Conservation (phyloP, 1,284 basidiomycete genomes). For the Pseudozyma thailandica region DNA sequence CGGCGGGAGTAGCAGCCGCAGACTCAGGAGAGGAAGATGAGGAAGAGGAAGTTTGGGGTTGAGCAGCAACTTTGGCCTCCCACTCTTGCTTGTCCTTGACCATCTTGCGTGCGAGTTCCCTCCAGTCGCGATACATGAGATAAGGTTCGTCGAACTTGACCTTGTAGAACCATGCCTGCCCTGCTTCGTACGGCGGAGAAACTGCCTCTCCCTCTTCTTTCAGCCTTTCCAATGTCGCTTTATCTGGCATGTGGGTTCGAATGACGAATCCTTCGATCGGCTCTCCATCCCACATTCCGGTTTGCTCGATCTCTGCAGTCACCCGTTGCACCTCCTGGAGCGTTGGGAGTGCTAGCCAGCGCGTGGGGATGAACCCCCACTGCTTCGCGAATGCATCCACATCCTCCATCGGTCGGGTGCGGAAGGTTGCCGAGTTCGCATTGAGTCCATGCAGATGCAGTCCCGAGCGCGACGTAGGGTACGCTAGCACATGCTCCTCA, state of each 20-base stretch:
- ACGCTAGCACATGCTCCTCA: slow-evolving; percentile 94
- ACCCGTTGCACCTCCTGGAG: slow-evolving; percentile 80
- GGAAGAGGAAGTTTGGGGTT: background rate
- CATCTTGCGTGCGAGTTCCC: slow-evolving; percentile 84
- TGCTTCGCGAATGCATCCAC: slow-evolving; percentile 80
- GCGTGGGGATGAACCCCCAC: slow-evolving; percentile 91
- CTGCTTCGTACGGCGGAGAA: slow-evolving; percentile 69
- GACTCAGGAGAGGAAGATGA: background rate
- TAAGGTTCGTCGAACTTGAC: slow-evolving; percentile 99
- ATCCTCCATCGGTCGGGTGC: slow-evolving; percentile 74
- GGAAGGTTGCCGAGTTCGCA: slow-evolving; percentile 77
- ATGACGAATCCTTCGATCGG: slow-evolving; percentile 97
- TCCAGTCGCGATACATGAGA: slow-evolving; percentile 97
- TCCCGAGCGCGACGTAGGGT: slow-evolving; percentile 83
- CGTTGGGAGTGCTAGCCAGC: slow-evolving; percentile 74
- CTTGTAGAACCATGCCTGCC: slow-evolving; percentile 97
- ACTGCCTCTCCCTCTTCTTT: slow-evolving; percentile 12
- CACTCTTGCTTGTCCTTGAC: slow-evolving; percentile 50
- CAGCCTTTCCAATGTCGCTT: slow-evolving; percentile 66
- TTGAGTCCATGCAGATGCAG: slow-evolving; percentile 90
- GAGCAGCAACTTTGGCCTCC: slow-evolving; percentile 30
- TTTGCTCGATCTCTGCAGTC: slow-evolving; percentile 77
- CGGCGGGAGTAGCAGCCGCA: background rate
- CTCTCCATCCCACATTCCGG: slow-evolving; percentile 82
- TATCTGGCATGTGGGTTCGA: slow-evolving; percentile 58